Percentiles rank a stretch among this genome's conserved stretches.
Conservation (phyloP, 2,329 filamentous ascomycete species). For the Penicillium sp. region DNA sequence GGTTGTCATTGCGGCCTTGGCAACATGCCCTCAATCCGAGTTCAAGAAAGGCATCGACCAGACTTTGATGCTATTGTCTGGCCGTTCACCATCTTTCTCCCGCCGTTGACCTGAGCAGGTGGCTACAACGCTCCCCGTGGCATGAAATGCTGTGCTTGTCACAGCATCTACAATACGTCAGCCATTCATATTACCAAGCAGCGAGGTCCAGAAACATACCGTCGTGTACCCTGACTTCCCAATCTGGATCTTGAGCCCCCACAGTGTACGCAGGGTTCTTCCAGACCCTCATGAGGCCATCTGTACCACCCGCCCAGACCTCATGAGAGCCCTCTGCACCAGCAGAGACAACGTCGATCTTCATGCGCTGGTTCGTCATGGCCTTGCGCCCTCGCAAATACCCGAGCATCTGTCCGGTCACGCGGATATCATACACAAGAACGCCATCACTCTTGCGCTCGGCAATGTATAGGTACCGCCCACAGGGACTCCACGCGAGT, state of each 20-base stretch:
- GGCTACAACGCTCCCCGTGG: conserved; percentile 45
- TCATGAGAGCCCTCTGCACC: conserved; percentile 43
- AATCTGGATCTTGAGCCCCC: conserved; percentile 42
- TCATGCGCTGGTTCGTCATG: conserved; percentile 53
- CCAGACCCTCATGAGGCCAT: conserved; percentile 54
- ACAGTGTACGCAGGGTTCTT: conserved; percentile 40
- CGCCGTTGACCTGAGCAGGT: conserved; percentile 48
- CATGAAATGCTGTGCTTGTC: conserved; percentile 46
- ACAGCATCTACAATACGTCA: conserved; percentile 41
- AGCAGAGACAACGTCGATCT: conserved; percentile 48
- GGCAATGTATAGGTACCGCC: conserved; percentile 55
- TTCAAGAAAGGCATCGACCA: conserved; percentile 35
- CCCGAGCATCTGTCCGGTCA: conserved; percentile 49
- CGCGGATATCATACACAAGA: conserved; percentile 57
- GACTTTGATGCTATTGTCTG: conserved; percentile 40
- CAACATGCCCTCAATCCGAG: background rate
- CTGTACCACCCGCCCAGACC: conserved; percentile 57
- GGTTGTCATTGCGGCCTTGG: background rate
- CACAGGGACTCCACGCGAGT: conserved; percentile 55
- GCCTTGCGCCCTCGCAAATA: conserved; percentile 47
- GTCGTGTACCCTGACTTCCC: conserved; percentile 44
- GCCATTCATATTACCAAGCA: background rate
- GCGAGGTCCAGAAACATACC: conserved; percentile 25
- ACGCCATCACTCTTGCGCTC: conserved; percentile 55
- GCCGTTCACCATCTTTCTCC: conserved; percentile 14